Evolutionary conservation across 768 basidiomycete genomes (phyloP).

Genomic region (Boletus fagicola): DNA sequence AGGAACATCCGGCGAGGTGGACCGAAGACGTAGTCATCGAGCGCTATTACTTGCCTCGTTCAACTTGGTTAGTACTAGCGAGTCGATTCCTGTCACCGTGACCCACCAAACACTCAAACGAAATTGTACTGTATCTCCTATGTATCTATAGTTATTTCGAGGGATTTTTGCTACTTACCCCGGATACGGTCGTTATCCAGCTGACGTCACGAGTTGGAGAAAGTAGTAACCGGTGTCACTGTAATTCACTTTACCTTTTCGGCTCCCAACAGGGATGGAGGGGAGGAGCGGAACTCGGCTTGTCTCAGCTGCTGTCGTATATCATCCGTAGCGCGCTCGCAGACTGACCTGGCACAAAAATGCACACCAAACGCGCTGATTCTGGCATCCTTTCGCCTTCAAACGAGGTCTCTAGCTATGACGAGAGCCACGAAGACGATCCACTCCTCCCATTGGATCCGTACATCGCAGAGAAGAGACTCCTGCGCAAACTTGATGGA

Average conservation of each 20-base stretch:
- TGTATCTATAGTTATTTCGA: neutral
- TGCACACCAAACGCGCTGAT: constrained; percentile 20
- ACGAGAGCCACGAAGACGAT: constrained; percentile 15
- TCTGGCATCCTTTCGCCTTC: neutral
- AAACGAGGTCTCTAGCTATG: constrained; percentile 2
- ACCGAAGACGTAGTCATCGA: too few relatives aligned
- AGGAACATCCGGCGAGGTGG: too few relatives aligned
- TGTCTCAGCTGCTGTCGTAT: neutral
- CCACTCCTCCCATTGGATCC: constrained; percentile 20
- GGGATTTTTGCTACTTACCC: neutral
- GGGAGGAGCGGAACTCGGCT: neutral
- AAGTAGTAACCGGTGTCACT: neutral
- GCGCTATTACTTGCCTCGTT: too few relatives aligned
- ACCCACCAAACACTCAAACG: too few relatives aligned
- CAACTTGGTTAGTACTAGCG: too few relatives aligned
- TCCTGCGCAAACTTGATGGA: constrained; percentile 63
- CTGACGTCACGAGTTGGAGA: neutral
- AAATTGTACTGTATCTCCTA: too few relatives aligned
- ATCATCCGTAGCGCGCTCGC: neutral
- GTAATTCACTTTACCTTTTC: neutral
- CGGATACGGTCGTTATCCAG: neutral
- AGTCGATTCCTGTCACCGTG: too few relatives aligned
- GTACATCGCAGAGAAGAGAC: constrained; percentile 43
- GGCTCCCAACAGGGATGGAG: neutral
- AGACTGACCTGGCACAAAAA: neutral